Conservation (phyloP, 2,329 filamentous ascomycete genomes). For the Tolypocladium ophioglossoides region DNA sequence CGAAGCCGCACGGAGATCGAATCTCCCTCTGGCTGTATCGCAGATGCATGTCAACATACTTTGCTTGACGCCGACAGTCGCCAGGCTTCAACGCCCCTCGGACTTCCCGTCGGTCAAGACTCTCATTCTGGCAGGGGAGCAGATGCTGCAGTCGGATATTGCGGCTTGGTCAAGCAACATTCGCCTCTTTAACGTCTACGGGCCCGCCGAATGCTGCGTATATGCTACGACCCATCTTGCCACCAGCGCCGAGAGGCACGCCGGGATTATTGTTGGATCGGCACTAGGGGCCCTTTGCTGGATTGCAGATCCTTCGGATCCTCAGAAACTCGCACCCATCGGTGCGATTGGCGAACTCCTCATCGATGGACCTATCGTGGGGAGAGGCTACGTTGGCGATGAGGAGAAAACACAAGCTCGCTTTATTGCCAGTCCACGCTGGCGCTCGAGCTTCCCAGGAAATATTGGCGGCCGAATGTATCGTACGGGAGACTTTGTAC, state of each 20-base stretch:
- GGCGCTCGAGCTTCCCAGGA: slow-evolving; percentile 18
- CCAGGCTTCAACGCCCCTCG: slow-evolving; percentile 32
- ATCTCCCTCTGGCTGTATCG: slow-evolving; percentile 33
- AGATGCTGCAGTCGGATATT: background rate
- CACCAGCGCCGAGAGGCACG: slow-evolving; percentile 25
- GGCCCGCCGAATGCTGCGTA: slow-evolving; percentile 30
- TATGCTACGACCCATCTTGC: background rate
- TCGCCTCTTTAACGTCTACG: slow-evolving; percentile 27
- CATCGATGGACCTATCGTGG: slow-evolving; percentile 33
- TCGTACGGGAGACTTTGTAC: slow-evolving; percentile 3
- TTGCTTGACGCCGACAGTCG: slow-evolving; percentile 39
- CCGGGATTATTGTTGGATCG: slow-evolving; percentile 8
- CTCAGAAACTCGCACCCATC: slow-evolving; percentile 11
- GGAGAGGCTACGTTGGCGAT: slow-evolving; percentile 36
- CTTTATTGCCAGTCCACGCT: slow-evolving; percentile 27
- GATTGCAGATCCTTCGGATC: slow-evolving; percentile 11
- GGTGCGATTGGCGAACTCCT: slow-evolving; percentile 21
- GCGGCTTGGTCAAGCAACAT: background rate
- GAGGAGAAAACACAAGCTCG: slow-evolving; percentile 15
- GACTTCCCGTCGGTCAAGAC: slow-evolving; percentile 35
- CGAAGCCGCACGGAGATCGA: slow-evolving; percentile 41
- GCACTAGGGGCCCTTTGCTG: slow-evolving; percentile 7
- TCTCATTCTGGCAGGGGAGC: slow-evolving; percentile 18
- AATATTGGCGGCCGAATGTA: background rate
- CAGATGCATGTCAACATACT: slow-evolving; percentile 36